phyloP scores from a whole-genome alignment of 192 early-diverging fungal species.

The Podila epigama region DNA sequence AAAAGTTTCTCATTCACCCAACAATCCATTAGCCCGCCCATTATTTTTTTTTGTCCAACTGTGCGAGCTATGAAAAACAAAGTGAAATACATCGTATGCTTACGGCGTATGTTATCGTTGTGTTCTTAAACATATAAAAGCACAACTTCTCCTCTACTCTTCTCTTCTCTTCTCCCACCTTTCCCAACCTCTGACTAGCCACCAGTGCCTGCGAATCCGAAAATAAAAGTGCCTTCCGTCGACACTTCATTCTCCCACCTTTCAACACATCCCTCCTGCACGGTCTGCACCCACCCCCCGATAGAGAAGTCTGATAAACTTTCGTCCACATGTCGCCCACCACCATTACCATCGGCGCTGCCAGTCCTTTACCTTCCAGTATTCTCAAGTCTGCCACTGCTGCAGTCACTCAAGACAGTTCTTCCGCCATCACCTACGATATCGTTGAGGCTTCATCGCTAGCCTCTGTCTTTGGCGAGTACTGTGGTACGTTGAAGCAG shows the following conservation, averaged over 20 bases:
- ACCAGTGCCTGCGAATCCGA: background rate
- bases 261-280: conserved; percentile 7
- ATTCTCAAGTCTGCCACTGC: background rate
- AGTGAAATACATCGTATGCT: too few species aligned
- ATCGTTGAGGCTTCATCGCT: conserved; percentile 4
- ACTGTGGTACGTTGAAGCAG: conserved; percentile 26
- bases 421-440: conserved; percentile 14
- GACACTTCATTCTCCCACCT: background rate
- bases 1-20: too few species aligned
- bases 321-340: conserved; percentile 27
- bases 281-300: conserved; percentile 43
- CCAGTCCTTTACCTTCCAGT: background rate
- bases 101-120: too few species aligned
- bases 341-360: background rate
- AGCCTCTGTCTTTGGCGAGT: conserved; percentile 17
- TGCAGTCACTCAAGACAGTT: background rate
- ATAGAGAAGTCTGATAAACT: conserved; percentile 34
- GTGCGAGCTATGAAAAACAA: too few species aligned
- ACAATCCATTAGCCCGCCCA: too few species aligned
- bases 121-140: too few species aligned
- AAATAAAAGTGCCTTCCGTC: background rate
- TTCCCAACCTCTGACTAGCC: conserved; percentile 2
- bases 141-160: background rate
- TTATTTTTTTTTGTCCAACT: too few species aligned
- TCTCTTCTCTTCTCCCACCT: background rate